Evolutionary conservation across 116 monocot genomes (phyloP).

Genomic region (Cymodocea nodosa): DNA sequence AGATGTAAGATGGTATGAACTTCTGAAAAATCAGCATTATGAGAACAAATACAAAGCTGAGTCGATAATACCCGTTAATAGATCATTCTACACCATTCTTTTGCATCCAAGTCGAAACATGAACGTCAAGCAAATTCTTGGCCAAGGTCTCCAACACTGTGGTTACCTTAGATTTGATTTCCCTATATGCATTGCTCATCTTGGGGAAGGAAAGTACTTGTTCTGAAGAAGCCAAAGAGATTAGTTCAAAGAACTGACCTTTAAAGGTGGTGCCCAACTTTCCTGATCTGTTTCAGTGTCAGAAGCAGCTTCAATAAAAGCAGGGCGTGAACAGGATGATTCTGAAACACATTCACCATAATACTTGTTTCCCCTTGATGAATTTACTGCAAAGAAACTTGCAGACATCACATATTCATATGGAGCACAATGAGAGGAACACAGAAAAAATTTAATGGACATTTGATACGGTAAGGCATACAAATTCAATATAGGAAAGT

Average conservation of each 20-base stretch:
- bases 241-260: conserved; percentile 19
- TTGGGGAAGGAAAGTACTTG: background rate
- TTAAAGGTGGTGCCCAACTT: conserved; percentile 70
- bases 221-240: background rate
- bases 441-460: background rate
- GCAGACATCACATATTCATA: background rate
- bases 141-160: background rate
- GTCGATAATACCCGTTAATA: no score
- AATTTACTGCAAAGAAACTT: conserved; percentile 51
- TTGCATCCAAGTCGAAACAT: no score
- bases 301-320: conserved; percentile 58
- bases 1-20: no score
- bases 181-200: no score
- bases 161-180: background rate
- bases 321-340: conserved; percentile 48
- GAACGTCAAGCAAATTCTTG: no score
- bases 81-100: no score
- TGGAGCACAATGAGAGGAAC: no score
- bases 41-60: no score
- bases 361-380: conserved; percentile 82
- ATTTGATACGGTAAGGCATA: background rate
- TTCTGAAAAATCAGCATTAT: no score
- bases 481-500: background rate
- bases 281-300: conserved; percentile 64
- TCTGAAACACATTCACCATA: conserved; percentile 51